Percentiles rank a stretch among this genome's conserved stretches.
These are phyloP conservation scores for Alternaria atra DNA, from an alignment of 2,329 filamentous ascomycete genomes.

Conservation along the genomic window DNA sequence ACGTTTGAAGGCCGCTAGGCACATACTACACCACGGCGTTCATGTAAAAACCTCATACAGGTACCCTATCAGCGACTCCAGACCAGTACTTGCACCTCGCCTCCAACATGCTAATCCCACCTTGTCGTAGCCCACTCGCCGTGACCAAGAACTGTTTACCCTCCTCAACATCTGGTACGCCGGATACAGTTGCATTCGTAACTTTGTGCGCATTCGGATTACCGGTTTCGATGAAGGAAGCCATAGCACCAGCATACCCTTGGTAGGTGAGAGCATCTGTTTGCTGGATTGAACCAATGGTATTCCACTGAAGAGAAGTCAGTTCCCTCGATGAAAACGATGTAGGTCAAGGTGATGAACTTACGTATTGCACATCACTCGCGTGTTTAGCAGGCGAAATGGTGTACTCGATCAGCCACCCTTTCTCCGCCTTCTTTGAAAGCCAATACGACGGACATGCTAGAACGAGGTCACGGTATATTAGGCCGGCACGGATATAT, in stretches of 20 bases:
- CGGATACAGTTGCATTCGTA: constrained; percentile 55
- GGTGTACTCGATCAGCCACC: constrained; percentile 68
- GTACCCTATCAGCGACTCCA: constrained; percentile 56
- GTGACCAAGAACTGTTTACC: constrained; percentile 63
- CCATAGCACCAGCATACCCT: constrained; percentile 67
- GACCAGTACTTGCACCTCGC: constrained; percentile 65
- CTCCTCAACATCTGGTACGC: constrained; percentile 56
- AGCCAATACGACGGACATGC: constrained; percentile 70
- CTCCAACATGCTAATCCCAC: constrained; percentile 52
- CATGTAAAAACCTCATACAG: constrained; percentile 45
- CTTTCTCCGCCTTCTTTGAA: constrained; percentile 55
- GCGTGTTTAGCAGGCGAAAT: constrained; percentile 68
- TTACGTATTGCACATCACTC: constrained; percentile 62
- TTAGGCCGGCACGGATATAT: constrained; percentile 62
- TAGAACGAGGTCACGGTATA: constrained; percentile 67
- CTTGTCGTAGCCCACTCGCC: constrained; percentile 56
- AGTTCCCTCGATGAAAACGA: not conserved
- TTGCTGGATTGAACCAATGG: constrained; percentile 62
- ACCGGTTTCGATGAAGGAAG: constrained; percentile 67
- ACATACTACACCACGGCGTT: not conserved
- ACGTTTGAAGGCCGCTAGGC: not conserved
- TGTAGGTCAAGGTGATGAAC: constrained; percentile 40
- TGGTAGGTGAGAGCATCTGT: constrained; percentile 64
- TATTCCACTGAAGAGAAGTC: constrained; percentile 60
- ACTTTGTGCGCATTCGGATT: constrained; percentile 67